Percentiles rank a stretch among this genome's conserved stretches.
phyloP scores from a whole-genome alignment of 2,329 filamentous ascomycete genomes.

The Dothistroma septosporum region DNA sequence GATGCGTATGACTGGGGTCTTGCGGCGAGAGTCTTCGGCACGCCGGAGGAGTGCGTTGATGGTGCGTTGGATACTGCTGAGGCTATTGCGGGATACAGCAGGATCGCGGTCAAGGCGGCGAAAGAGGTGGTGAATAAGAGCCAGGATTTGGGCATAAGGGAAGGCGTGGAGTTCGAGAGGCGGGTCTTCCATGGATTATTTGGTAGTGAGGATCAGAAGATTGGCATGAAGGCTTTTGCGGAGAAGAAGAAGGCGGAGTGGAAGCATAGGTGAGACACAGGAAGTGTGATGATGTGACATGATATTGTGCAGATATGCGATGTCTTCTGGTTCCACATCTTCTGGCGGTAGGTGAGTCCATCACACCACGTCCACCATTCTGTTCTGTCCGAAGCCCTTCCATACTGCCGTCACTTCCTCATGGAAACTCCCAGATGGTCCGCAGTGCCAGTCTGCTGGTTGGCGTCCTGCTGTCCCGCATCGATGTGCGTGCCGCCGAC shows the following conservation, averaged over 20 bases:
- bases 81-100: conserved; percentile 81
- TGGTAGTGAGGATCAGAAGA: conserved; percentile 93
- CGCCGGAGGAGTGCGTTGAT: conserved; percentile 75
- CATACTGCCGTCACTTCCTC: conserved; percentile 19
- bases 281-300: neutral
- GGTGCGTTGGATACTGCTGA: conserved; percentile 78
- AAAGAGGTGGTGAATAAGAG: conserved; percentile 99
- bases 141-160: conserved; percentile 79
- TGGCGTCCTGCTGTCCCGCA: conserved; percentile 27
- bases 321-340: neutral
- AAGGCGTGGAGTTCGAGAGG: conserved; percentile 93
- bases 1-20: conserved; percentile 90
- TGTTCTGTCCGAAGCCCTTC: neutral
- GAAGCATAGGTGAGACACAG: conserved; percentile 58
- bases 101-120: conserved; percentile 78
- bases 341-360: neutral
- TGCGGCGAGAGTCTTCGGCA: conserved; percentile 75
- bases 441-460: conserved; percentile 29
- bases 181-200: conserved; percentile 90
- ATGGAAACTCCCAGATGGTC: conserved; percentile 31
- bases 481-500: conserved; percentile 25
- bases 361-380: neutral
- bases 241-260: conserved; percentile 93
- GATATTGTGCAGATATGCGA: conserved; percentile 1
- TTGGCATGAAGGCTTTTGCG: conserved; percentile 87